A percentile compares a stretch with the other conserved stretches of the same genome.
phyloP scores from a whole-genome alignment of 2,329 filamentous ascomycete genomes.

The Botrytis byssoidea region DNA sequence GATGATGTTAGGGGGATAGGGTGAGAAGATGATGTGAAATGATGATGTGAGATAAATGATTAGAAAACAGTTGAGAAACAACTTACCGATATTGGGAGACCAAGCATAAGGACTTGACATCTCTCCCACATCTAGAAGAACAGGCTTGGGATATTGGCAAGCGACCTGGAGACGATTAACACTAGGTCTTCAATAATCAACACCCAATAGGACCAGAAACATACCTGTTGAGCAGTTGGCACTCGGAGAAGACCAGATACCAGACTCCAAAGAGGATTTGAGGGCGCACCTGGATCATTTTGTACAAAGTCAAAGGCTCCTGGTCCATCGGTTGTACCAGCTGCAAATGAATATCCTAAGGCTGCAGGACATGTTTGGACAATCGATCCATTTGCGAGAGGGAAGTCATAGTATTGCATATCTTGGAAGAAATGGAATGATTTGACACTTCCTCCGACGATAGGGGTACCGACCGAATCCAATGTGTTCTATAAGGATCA shows the following conservation, averaged over 20 bases:
- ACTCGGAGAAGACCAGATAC: conserved; percentile 69
- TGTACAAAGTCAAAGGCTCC: conserved; percentile 92
- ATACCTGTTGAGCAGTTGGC: conserved; percentile 53
- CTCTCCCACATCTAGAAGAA: conserved; percentile 84
- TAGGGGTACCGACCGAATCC: conserved; percentile 41
- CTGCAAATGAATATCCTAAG: conserved; percentile 86
- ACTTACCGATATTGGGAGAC: conserved; percentile 69
- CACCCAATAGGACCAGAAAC: not conserved
- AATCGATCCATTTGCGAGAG: conserved; percentile 66
- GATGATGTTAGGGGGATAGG: conserved; percentile 68
- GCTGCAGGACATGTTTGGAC: conserved; percentile 81
- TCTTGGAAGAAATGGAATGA: conserved; percentile 84
- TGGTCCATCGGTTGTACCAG: conserved; percentile 86
- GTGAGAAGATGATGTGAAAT: not conserved
- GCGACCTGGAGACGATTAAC: conserved; percentile 16
- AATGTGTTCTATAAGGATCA: conserved; percentile 30
- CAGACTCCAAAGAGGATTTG: conserved; percentile 67
- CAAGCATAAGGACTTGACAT: conserved; percentile 74
- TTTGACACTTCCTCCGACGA: conserved; percentile 66
- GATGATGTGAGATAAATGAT: not conserved
- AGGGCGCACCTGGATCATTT: conserved; percentile 67
- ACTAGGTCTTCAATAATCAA: not conserved
- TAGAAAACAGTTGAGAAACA: not conserved
- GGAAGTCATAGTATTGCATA: conserved; percentile 74
- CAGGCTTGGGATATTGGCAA: conserved; percentile 73